These are phyloP conservation scores for Pyrenophora graminea DNA, from an alignment of 2,329 filamentous ascomycete species.

Conservation along the genomic window DNA sequence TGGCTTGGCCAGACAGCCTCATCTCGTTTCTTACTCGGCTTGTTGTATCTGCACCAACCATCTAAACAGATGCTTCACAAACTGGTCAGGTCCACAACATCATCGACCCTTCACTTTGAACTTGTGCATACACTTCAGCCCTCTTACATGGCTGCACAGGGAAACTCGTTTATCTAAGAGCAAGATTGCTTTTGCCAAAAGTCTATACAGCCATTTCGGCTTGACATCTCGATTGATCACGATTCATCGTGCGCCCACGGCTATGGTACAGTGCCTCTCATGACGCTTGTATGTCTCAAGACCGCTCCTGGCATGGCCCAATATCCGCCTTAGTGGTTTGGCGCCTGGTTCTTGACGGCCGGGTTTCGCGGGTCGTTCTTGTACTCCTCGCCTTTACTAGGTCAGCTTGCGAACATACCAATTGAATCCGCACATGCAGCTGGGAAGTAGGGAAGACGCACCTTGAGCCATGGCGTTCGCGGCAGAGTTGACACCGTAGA, in stretches of 20 bases:
- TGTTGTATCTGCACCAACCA: background rate
- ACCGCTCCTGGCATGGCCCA: conserved; percentile 17
- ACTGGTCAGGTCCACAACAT: no score
- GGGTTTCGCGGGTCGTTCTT: conserved; percentile 97
- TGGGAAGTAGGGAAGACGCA: conserved; percentile 55
- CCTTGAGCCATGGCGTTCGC: conserved; percentile 77
- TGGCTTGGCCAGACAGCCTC: background rate
- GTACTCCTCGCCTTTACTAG: conserved; percentile 77
- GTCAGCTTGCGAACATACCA: conserved; percentile 24
- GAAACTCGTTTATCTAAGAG: conserved; percentile 7
- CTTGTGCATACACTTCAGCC: background rate
- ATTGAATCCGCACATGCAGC: background rate
- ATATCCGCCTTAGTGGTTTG: conserved; percentile 36
- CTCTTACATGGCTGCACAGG: background rate
- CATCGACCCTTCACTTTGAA: no score
- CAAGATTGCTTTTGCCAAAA: conserved; percentile 24
- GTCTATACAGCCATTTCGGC: conserved; percentile 42
- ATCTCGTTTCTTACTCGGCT: background rate
- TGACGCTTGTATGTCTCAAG: conserved; percentile 21
- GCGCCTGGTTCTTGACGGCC: conserved; percentile 39
- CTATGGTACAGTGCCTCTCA: conserved; percentile 45
- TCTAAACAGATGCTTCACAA: no score
- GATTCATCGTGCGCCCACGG: conserved; percentile 24
- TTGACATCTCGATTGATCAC: conserved; percentile 11
- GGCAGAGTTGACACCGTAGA: conserved; percentile 88